A percentile compares a stretch with the other conserved stretches of the same genome.
These are phyloP conservation scores for Globisporangium takayamanum DNA, from an alignment of 352 stramenopile genomes.

Conservation along the genomic window DNA sequence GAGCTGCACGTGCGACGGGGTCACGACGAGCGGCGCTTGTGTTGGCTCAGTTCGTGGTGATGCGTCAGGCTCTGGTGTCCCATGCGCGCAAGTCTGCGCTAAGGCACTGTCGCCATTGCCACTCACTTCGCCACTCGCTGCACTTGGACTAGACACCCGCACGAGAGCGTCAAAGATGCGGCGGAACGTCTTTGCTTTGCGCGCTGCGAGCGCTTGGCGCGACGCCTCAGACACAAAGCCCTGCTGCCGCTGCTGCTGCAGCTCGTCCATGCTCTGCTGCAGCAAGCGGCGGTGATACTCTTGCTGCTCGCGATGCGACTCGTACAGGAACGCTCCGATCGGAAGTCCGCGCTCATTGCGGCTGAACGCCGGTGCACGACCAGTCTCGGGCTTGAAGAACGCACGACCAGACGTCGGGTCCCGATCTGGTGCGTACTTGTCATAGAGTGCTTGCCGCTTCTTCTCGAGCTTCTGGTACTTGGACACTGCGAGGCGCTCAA, in stretches of 20 bases:
- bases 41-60: not conserved
- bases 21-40: slow-evolving; percentile 11
- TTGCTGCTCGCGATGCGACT: slow-evolving; percentile 52
- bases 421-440: slow-evolving; percentile 57
- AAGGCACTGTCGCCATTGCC: not conserved
- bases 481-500: slow-evolving; percentile 60
- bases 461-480: slow-evolving; percentile 61
- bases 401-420: slow-evolving; percentile 53
- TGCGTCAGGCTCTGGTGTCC: not conserved
- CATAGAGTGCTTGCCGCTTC: slow-evolving; percentile 44
- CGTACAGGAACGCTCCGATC: slow-evolving; percentile 74
- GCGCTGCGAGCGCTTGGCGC: slow-evolving; percentile 36
- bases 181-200: slow-evolving; percentile 55
- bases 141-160: not conserved
- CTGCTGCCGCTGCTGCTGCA: slow-evolving; percentile 38
- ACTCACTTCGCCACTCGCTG: not conserved
- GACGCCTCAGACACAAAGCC: slow-evolving; percentile 58
- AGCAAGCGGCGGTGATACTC: slow-evolving; percentile 46
- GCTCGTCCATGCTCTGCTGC: slow-evolving; percentile 34
- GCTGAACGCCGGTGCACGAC: slow-evolving; percentile 53
- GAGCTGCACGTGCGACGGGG: slow-evolving; percentile 31
- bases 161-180: slow-evolving; percentile 47
- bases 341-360: slow-evolving; percentile 63
- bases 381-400: slow-evolving; percentile 66
- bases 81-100: not conserved